Base-by-base conservation (phyloP, 2,329 filamentous ascomycete genomes). In the Colletotrichum euphorbiae region DNA sequence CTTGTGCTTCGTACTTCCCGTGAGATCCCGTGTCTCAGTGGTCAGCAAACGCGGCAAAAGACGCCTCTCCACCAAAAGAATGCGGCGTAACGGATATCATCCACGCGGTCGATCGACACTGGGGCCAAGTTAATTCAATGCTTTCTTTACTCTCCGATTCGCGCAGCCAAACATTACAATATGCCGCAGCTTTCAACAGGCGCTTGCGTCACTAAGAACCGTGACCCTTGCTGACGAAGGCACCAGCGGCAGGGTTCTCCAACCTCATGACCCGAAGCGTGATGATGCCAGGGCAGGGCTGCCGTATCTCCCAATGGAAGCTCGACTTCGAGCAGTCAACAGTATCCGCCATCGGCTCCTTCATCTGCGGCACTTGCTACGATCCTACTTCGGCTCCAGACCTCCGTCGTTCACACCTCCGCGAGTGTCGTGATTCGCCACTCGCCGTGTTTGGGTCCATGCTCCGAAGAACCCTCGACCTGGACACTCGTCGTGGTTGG, bases 401-500 rank as follows among this genome's bases (percentile, higher is more conserved):
- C 46, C 46, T 48, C 42, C 61, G 46, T 65, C 40, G 7, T 38
- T 33, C 12, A 59, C 12, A 59, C 13, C 42, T 28, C 46, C 11
- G 54, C 54, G 48, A 55, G 51, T 38, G 17, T 61, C 52, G 21
- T 69, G 68, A 74, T 76, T 76, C 71, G 75, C 67, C 62, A 70
- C 60, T 68, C 72, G 71, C 69, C 70, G 70, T 46, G 3, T 31
- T 46, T 51, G 58, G 52, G 24, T 33, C 54, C 46, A 66, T 56
- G 11, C 33, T 38, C 52, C 33, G 12, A 19, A 42, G n/a, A 43
- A 36, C 58, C 60, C 51, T 57, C 60, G 19, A 12, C 52, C 45
- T 51, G 8, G 24, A 42, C 28, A 42, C 48, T 67, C 48, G 62
- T 63, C 74, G 76, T 81, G 80, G 79, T 82, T 81, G 80, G 80